Evolutionary conservation across 257 asterid genomes (phyloP).

Genomic region (Paulownia fortunei): DNA sequence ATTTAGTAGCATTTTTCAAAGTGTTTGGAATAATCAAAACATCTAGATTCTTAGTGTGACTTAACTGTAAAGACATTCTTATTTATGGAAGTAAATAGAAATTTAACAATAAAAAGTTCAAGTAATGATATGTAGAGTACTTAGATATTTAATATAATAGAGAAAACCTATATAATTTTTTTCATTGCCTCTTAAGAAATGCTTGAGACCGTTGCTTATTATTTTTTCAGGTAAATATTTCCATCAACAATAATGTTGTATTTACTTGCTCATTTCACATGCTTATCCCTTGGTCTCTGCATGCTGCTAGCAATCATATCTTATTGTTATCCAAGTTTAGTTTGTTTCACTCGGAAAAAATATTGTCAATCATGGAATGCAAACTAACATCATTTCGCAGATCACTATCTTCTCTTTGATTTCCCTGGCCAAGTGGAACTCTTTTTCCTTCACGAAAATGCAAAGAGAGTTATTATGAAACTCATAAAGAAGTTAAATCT

Average conservation of each 20-base stretch:
- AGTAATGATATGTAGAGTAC: background rate
- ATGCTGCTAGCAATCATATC: background rate
- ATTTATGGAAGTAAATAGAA: background rate
- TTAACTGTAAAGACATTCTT: background rate
- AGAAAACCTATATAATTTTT: background rate
- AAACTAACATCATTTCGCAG: conserved; percentile 55
- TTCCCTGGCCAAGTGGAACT: conserved; percentile 99
- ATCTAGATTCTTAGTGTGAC: background rate
- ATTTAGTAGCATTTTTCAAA: background rate
- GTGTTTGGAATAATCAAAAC: background rate
- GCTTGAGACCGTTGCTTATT: conserved; percentile 13
- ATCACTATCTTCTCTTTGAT: conserved; percentile 94
- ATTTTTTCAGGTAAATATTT: background rate
- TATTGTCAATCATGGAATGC: background rate
- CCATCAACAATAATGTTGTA: conserved; percentile 8
- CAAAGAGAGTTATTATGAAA: conserved; percentile 75
- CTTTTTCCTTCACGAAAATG: conserved; percentile 88
- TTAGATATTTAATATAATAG: background rate
- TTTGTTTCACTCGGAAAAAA: background rate
- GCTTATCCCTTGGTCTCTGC: background rate
- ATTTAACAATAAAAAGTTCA: background rate
- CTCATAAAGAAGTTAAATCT: conserved; percentile 87
- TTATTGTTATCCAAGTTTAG: background rate
- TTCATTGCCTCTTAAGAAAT: background rate
- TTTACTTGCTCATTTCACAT: conserved; percentile 30